Evolutionary conservation across 2,329 filamentous ascomycete species (phyloP).

Genomic region (Pyrenophora graminea): DNA sequence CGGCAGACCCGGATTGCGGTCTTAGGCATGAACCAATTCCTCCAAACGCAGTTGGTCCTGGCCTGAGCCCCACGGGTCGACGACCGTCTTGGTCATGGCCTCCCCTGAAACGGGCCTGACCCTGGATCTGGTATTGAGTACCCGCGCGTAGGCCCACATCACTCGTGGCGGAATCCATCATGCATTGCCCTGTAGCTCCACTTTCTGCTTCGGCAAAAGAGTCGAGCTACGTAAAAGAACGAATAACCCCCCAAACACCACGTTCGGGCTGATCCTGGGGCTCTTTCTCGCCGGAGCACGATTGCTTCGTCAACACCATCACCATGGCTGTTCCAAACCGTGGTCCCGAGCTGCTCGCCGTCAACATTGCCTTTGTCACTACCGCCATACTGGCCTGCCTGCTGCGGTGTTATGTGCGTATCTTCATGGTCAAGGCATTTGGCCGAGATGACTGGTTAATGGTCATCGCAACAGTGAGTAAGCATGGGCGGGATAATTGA

Average conservation of each 20-base stretch:
- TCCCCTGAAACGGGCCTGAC: constrained; percentile 27
- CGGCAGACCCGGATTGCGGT: background rate
- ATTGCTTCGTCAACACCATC: constrained; percentile 7
- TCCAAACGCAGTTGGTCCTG: background rate
- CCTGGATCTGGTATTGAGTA: constrained; percentile 18
- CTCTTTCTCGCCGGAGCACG: constrained; percentile 8
- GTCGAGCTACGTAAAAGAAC: constrained; percentile 22
- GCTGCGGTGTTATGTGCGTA: constrained; percentile 38
- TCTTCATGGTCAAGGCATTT: constrained; percentile 43
- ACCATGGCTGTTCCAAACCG: constrained; percentile 39
- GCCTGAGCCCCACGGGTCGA: constrained; percentile 16
- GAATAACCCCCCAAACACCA: constrained; percentile 7
- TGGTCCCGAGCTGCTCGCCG: constrained; percentile 38
- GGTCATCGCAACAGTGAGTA: constrained; percentile 36
- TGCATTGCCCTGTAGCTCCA: constrained; percentile 19
- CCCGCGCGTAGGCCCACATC: constrained; percentile 24
- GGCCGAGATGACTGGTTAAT: constrained; percentile 45
- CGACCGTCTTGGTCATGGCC: constrained; percentile 14
- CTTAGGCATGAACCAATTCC: constrained; percentile 12
- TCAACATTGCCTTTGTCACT: constrained; percentile 35
- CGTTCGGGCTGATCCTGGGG: constrained; percentile 7
- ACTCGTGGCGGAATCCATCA: constrained; percentile 23
- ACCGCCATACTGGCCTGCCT: constrained; percentile 31
- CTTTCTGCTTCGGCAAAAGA: constrained; percentile 5
- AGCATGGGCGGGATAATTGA: background rate